Evolutionary conservation across 2,329 filamentous ascomycete species (phyloP).

Genomic region (Pseudocercospora cruenta): DNA sequence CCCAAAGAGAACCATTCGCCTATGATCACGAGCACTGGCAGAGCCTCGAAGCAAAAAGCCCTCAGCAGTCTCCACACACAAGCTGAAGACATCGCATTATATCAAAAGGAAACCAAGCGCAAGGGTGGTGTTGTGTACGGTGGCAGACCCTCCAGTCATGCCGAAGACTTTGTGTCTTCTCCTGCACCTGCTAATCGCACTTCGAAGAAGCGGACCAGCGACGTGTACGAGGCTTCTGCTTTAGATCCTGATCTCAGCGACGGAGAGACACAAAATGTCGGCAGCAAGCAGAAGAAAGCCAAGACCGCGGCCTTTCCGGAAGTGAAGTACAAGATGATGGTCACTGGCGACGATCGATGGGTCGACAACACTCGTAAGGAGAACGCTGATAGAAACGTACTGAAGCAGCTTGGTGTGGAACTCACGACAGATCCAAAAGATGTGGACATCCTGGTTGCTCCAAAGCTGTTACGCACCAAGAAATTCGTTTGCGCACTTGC

Average conservation of each 20-base stretch:
- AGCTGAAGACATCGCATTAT: slow-evolving; percentile 83
- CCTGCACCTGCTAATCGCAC: slow-evolving; percentile 27
- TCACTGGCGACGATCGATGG: slow-evolving; percentile 87
- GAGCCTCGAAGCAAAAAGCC: slow-evolving; percentile 87
- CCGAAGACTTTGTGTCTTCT: slow-evolving; percentile 48
- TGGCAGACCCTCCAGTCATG: slow-evolving; percentile 49
- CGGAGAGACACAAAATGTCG: slow-evolving; percentile 48
- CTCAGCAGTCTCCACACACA: slow-evolving; percentile 74
- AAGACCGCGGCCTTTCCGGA: slow-evolving; percentile 58
- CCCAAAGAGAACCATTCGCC: slow-evolving; percentile 79
- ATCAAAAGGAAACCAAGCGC: slow-evolving; percentile 91
- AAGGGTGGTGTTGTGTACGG: slow-evolving; percentile 67
- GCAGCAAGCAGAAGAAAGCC: slow-evolving; percentile 53
- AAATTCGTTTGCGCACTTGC: slow-evolving; percentile 92
- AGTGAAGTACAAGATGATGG: slow-evolving; percentile 73
- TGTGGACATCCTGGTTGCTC: slow-evolving; percentile 86
- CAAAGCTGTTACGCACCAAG: slow-evolving; percentile 81
- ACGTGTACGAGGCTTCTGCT: slow-evolving; percentile 46
- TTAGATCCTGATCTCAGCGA: slow-evolving; percentile 50
- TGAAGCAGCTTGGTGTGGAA: slow-evolving; percentile 83
- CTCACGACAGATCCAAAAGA: slow-evolving; percentile 74
- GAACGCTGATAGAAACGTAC: slow-evolving; percentile 77
- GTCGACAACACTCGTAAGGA: slow-evolving; percentile 68
- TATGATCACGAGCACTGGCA: slow-evolving; percentile 68
- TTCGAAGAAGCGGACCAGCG: slow-evolving; percentile 43